Base-by-base conservation (phyloP, 768 basidiomycete genomes). In the Imleria badia region DNA sequence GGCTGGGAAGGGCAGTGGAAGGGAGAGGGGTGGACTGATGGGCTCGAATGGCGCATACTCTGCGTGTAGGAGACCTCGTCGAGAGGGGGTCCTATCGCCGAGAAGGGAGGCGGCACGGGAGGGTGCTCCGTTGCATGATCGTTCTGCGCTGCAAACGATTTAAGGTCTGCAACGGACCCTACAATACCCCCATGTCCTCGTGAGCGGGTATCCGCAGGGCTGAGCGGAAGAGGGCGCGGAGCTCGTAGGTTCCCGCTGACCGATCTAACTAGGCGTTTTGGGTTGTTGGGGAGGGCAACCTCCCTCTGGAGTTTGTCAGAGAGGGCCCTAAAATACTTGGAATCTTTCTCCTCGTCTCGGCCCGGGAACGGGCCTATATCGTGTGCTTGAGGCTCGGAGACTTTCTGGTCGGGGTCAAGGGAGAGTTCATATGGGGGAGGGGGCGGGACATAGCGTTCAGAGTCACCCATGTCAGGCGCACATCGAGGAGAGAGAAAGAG, bases 361-460 rank as follows among this genome's bases (percentile, higher is more conserved):
- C n/a, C n/a, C n/a, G n/a, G n/a, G 23, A 61, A 49, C 20, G 58
- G 58, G 30, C 45, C 13, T 5, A 20, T 26, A 3, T 35, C 30
- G 33, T 54, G 54, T 6, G 33, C 44, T 34, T 62, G 65, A 3
- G 48, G 20, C 20, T 56, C 44, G 45, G 75, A 64, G 39, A 79
- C 70, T 68, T 85, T 87, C 45, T 72, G 78, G 65, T 87, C 82
- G 44, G 78, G 81, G 39, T 71, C 64, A 20, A 74, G 62, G 11
- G 73, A 72, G 50, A 64, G 55, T 46, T 78, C 70, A 65, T 79
- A 79, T 1, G 78, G 67, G 1, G 78, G 77, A 1, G 78, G 78
- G 3, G 70, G 71, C 2, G 71, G 74, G 4, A 64, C 46, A 44
- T 62, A 68, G 20, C 26, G 52, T 14, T 71, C 53, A 6, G 40